Evolutionary conservation across 1,139 yeast species (phyloP).

Genomic region (Yarrowia galli): DNA sequence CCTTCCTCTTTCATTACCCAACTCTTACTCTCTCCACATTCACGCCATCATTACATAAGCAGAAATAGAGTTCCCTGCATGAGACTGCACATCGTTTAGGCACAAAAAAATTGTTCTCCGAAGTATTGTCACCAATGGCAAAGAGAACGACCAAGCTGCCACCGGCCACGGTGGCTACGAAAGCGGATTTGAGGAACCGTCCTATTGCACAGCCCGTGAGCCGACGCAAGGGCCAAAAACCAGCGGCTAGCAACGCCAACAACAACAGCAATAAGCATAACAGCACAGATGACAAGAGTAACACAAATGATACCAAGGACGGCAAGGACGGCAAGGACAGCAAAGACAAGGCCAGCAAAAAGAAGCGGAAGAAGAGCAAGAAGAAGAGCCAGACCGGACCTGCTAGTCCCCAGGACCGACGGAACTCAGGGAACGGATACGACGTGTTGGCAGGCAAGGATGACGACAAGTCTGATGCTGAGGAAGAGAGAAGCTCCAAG

Average conservation of each 20-base stretch:
- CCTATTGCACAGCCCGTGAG: slow-evolving; percentile 35
- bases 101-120: slow-evolving; percentile 33
- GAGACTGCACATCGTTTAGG: slow-evolving; percentile 24
- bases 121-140: slow-evolving; percentile 31
- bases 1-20: neutral
- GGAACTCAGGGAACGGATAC: slow-evolving; percentile 23
- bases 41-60: slow-evolving; percentile 6
- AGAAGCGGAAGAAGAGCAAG: slow-evolving; percentile 28
- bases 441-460: slow-evolving; percentile 1
- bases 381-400: slow-evolving; percentile 5
- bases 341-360: slow-evolving; percentile 12
- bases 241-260: neutral
- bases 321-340: slow-evolving; percentile 13
- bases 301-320: slow-evolving; percentile 15
- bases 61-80: slow-evolving; percentile 11
- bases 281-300: slow-evolving; percentile 1
- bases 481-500: slow-evolving; percentile 5
- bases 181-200: slow-evolving; percentile 29
- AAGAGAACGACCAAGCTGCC: slow-evolving; percentile 34
- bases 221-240: slow-evolving; percentile 13
- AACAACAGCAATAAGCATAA: slow-evolving; percentile 3
- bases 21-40: neutral
- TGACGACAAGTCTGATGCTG: neutral
- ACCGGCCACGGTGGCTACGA: slow-evolving; percentile 31
- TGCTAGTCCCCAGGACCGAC: slow-evolving; percentile 7